Conservation (phyloP, 140 eudicot genomes). For the Oenanthe javanica region DNA sequence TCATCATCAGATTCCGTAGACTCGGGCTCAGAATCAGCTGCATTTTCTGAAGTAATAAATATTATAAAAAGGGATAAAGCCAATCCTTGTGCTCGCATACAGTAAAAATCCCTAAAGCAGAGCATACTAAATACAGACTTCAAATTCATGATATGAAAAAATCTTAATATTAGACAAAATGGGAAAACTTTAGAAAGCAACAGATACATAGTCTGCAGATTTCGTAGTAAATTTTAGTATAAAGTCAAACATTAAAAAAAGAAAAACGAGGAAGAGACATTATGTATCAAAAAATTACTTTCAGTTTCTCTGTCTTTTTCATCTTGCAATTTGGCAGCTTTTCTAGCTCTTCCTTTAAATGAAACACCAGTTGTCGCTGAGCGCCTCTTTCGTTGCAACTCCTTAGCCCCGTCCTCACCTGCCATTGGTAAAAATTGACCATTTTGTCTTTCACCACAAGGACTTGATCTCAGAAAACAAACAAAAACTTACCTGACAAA, state of each 20-base stretch:
- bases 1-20: constrained; percentile 86
- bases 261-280: neutral
- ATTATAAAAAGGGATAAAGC: neutral
- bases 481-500: constrained; percentile 46
- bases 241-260: neutral
- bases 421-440: constrained; percentile 8
- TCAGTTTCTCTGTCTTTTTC: constrained; percentile 22
- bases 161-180: neutral
- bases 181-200: neutral
- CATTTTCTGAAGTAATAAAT: constrained; percentile 4
- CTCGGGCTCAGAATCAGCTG: constrained; percentile 80
- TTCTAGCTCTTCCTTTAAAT: constrained; percentile 85
- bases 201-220: neutral
- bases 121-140: neutral
- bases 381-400: constrained; percentile 76
- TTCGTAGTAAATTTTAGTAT: neutral
- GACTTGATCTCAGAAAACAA: constrained; percentile 9
- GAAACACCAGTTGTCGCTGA: constrained; percentile 78
- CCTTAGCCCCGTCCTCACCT: constrained; percentile 78
- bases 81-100: neutral
- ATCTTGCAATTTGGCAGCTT: constrained; percentile 77
- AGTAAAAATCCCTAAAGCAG: neutral
- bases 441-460: constrained; percentile 1
- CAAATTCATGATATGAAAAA: neutral
- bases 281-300: constrained; percentile 34